These are phyloP conservation scores for Scytalidium sp. DNA, from an alignment of 2,329 filamentous ascomycete genomes.

Conservation along the genomic window DNA sequence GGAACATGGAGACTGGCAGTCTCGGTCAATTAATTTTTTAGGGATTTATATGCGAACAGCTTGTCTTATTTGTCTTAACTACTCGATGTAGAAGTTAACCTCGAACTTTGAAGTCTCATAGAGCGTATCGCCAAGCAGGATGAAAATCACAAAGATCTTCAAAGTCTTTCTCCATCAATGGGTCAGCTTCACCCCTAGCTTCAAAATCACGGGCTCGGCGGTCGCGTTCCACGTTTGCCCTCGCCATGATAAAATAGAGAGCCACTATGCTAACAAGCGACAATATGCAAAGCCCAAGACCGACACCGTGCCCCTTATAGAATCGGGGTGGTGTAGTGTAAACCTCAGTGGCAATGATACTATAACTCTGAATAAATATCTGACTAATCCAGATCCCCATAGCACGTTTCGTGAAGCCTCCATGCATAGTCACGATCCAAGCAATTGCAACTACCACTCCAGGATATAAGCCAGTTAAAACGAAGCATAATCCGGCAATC, in stretches of 20 bases:
- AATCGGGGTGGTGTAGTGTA: background rate
- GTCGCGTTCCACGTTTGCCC: background rate
- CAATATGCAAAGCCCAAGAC: background rate
- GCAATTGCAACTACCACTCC: background rate
- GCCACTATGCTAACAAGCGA: background rate
- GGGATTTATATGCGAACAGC: too few species aligned
- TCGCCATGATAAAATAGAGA: background rate
- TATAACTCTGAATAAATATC: background rate
- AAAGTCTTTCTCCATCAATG: background rate
- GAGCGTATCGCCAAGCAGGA: background rate
- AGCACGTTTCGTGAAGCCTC: background rate
- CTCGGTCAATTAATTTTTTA: too few species aligned
- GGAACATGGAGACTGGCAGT: too few species aligned
- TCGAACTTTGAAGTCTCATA: too few species aligned
- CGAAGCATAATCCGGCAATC: background rate
- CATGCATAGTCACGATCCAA: background rate
- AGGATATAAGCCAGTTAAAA: background rate
- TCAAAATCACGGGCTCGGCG: background rate
- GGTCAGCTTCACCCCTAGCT: background rate
- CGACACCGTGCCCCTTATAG: background rate
- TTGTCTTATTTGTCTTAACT: too few species aligned
- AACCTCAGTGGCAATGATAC: background rate
- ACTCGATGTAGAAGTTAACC: too few species aligned
- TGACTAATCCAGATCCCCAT: background rate
- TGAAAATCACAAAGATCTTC: background rate